A percentile compares a stretch with the other conserved stretches of the same genome.
These are phyloP conservation scores for Termitomyces sp. DNA, from an alignment of 768 basidiomycete species.

Conservation along the genomic window DNA sequence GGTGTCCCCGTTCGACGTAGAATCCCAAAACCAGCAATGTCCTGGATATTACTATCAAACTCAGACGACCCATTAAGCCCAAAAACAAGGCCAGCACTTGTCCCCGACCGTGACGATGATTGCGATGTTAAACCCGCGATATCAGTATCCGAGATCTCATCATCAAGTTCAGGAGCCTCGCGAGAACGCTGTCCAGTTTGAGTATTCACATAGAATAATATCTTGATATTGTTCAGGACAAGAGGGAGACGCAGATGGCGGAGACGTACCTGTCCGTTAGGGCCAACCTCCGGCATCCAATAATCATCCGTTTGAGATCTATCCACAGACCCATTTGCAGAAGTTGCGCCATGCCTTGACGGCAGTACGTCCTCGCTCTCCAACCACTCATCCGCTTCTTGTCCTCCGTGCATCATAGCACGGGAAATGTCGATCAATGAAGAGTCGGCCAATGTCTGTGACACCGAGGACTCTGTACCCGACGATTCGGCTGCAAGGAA, in stretches of 20 bases:
- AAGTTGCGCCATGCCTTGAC: slow-evolving; percentile 28
- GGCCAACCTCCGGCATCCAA: slow-evolving; percentile 87
- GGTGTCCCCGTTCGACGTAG: slow-evolving; percentile 58
- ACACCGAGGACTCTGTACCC: slow-evolving; percentile 26
- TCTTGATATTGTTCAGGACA: slow-evolving; percentile 41
- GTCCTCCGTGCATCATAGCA: slow-evolving; percentile 39
- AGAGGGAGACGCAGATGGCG: neutral
- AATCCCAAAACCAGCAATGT: slow-evolving; percentile 56
- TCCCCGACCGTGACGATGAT: slow-evolving; percentile 52
- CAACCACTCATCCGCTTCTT: slow-evolving; percentile 54
- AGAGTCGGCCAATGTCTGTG: slow-evolving; percentile 21
- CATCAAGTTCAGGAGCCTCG: slow-evolving; percentile 80
- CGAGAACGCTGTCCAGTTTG: slow-evolving; percentile 79
- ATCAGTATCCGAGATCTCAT: slow-evolving; percentile 61
- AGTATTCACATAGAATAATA: slow-evolving; percentile 90
- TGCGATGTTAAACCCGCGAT: slow-evolving; percentile 58
- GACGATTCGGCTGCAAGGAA: slow-evolving; percentile 50
- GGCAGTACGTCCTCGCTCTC: slow-evolving; percentile 40
- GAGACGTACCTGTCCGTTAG: slow-evolving; percentile 72
- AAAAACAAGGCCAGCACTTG: slow-evolving; percentile 49
- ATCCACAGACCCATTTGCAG: slow-evolving; percentile 25
- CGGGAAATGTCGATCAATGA: slow-evolving; percentile 47
- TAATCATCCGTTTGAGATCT: slow-evolving; percentile 62
- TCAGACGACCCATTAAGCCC: slow-evolving; percentile 33
- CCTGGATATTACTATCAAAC: slow-evolving; percentile 32